phyloP scores from a whole-genome alignment of 768 basidiomycete genomes.

The Ramaria rubella region DNA sequence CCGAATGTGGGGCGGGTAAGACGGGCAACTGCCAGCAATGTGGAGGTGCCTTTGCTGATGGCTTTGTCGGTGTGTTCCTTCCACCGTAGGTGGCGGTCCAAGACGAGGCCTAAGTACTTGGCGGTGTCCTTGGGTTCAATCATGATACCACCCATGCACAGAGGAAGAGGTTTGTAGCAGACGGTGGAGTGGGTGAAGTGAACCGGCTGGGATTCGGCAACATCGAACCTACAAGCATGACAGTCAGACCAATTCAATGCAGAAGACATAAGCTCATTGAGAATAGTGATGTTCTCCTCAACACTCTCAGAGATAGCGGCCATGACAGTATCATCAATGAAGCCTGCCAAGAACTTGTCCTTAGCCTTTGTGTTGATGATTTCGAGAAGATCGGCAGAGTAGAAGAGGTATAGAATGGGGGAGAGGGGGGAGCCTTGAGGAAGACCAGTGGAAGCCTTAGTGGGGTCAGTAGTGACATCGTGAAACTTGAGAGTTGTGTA shows the following conservation, averaged over 20 bases:
- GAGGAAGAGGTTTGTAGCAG: background rate
- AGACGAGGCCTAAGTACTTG: background rate
- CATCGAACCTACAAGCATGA: conserved; percentile 14
- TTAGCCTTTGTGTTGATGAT: conserved; percentile 3
- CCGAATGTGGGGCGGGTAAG: background rate
- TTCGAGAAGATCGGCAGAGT: conserved; percentile 19
- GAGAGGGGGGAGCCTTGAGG: conserved; percentile 26
- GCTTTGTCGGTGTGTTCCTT: conserved; percentile 13
- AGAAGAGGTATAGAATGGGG: conserved; percentile 21
- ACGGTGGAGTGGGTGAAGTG: background rate
- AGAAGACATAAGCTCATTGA: conserved; percentile 15
- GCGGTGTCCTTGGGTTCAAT: background rate
- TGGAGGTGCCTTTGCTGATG: conserved; percentile 15
- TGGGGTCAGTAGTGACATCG: conserved; percentile 18
- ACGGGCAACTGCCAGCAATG: conserved; percentile 1
- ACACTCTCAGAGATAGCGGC: conserved; percentile 5
- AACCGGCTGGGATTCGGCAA: background rate
- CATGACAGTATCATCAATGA: conserved; percentile 16
- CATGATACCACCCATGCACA: background rate
- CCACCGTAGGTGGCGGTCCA: background rate
- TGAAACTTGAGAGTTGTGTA: conserved; percentile 23
- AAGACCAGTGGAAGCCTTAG: conserved; percentile 15
- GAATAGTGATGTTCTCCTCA: background rate
- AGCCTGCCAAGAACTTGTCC: conserved; percentile 3
- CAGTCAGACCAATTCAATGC: conserved; percentile 18